Conservation (phyloP, 1,284 basidiomycete species). For the Ustilago crameri region DNA sequence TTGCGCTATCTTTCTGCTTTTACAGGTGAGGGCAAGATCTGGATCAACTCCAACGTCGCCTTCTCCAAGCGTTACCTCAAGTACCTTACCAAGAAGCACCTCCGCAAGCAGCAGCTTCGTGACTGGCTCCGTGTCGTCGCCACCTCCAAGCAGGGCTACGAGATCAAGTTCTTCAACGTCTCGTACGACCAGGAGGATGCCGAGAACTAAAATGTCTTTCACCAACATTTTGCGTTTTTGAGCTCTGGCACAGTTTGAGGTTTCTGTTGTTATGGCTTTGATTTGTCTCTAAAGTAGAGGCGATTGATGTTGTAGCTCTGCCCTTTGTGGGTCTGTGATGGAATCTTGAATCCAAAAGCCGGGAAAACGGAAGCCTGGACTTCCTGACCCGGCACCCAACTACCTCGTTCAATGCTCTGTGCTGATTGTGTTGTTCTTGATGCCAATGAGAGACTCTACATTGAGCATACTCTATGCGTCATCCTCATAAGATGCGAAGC, state of each 20-base stretch:
- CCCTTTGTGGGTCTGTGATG: constrained; percentile 5
- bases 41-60: constrained; percentile 69
- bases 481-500: no score
- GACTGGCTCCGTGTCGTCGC: constrained; percentile 69
- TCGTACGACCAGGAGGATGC: constrained; percentile 64
- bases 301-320: constrained; percentile 8
- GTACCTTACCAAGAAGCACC: constrained; percentile 70
- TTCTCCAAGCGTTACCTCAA: constrained; percentile 71
- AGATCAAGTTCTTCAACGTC: constrained; percentile 70
- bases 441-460: background rate
- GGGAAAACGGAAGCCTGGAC: constrained; percentile 42
- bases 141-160: constrained; percentile 69
- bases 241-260: background rate
- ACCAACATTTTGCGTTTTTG: background rate
- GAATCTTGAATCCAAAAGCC: constrained; percentile 31
- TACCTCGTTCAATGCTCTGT: constrained; percentile 3
- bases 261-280: constrained; percentile 3
- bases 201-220: constrained; percentile 35
- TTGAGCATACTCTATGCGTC: no score
- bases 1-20: constrained; percentile 2
- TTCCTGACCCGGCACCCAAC: constrained; percentile 32
- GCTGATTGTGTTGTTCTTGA: background rate
- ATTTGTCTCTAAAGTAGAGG: background rate
- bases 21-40: constrained; percentile 69
- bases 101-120: constrained; percentile 67